These are phyloP conservation scores for Pseudogymnoascus sp. DNA, from an alignment of 2,329 filamentous ascomycete genomes.

Conservation along the genomic window DNA sequence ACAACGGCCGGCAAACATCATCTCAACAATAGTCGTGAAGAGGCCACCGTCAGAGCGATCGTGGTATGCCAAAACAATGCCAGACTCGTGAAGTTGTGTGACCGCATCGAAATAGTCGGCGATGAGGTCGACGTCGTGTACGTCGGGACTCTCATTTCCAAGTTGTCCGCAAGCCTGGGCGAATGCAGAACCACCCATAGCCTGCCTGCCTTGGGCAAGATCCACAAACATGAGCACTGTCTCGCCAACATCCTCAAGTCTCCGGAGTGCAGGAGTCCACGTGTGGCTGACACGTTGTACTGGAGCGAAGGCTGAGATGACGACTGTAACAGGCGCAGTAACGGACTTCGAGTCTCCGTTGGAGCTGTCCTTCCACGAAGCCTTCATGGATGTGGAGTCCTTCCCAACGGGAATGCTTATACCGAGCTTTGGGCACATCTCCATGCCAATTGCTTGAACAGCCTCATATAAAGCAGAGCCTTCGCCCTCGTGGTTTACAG, in stretches of 20 bases:
- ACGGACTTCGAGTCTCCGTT: conserved; percentile 68
- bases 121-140: conserved; percentile 70
- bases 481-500: conserved; percentile 86
- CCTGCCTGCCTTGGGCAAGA: conserved; percentile 68
- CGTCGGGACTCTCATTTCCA: conserved; percentile 76
- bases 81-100: conserved; percentile 53
- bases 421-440: conserved; percentile 81
- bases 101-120: conserved; percentile 89
- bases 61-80: conserved; percentile 83
- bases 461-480: conserved; percentile 88
- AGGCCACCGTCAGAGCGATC: conserved; percentile 90
- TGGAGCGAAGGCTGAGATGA: conserved; percentile 83
- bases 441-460: conserved; percentile 85
- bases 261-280: conserved; percentile 84
- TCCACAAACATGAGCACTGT: conserved; percentile 86
- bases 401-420: conserved; percentile 95
- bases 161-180: conserved; percentile 83
- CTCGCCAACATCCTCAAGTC: conserved; percentile 80
- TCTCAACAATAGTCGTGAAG: conserved; percentile 83
- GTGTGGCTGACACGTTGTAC: conserved; percentile 76
- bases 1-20: conserved; percentile 95
- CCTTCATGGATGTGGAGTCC: conserved; percentile 98
- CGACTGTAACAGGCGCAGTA: conserved; percentile 80
- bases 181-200: conserved; percentile 82
- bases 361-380: conserved; percentile 73